Evolutionary conservation across 2,329 filamentous ascomycete genomes (phyloP).

Genomic region (Xylaria sp.): DNA sequence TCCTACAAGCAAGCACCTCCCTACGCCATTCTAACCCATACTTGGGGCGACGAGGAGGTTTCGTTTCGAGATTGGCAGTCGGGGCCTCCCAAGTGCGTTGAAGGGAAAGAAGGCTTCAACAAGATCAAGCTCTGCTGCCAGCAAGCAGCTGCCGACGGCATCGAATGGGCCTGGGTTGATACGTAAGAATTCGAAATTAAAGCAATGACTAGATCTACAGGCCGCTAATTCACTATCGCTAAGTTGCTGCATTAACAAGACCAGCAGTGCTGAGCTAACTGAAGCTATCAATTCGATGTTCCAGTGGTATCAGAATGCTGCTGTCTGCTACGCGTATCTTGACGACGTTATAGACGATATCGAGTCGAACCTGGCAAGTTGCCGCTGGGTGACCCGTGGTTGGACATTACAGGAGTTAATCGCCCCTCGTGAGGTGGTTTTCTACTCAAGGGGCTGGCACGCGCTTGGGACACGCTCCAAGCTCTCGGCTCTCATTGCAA

Average conservation of each 20-base stretch:
- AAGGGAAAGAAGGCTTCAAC: constrained; percentile 7
- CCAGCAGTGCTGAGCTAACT: too few relatives aligned
- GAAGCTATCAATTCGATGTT: too few relatives aligned
- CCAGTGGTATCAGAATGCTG: constrained; percentile 40
- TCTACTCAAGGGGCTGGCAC: constrained; percentile 33
- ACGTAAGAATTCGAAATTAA: constrained; percentile 15
- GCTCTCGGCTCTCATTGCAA: constrained; percentile 36
- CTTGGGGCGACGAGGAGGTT: constrained; percentile 30
- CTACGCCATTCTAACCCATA: constrained; percentile 33
- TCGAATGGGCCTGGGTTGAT: constrained; percentile 31
- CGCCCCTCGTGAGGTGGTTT: too few relatives aligned
- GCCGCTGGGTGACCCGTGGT: too few relatives aligned
- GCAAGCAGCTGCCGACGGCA: constrained; percentile 15
- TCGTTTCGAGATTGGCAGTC: constrained; percentile 23
- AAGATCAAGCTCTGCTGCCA: constrained; percentile 20
- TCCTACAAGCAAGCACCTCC: constrained; percentile 26
- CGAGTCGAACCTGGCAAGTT: not conserved
- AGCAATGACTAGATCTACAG: not conserved
- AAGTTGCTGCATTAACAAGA: not conserved
- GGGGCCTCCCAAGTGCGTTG: not conserved
- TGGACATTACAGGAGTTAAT: too few relatives aligned
- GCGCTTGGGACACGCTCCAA: constrained; percentile 39
- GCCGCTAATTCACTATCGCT: constrained; percentile 35
- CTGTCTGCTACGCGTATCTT: constrained; percentile 44
- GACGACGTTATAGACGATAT: constrained; percentile 23